Evolutionary conservation across 2,329 filamentous ascomycete genomes (phyloP).

Genomic region (Colletotrichum liriopes): DNA sequence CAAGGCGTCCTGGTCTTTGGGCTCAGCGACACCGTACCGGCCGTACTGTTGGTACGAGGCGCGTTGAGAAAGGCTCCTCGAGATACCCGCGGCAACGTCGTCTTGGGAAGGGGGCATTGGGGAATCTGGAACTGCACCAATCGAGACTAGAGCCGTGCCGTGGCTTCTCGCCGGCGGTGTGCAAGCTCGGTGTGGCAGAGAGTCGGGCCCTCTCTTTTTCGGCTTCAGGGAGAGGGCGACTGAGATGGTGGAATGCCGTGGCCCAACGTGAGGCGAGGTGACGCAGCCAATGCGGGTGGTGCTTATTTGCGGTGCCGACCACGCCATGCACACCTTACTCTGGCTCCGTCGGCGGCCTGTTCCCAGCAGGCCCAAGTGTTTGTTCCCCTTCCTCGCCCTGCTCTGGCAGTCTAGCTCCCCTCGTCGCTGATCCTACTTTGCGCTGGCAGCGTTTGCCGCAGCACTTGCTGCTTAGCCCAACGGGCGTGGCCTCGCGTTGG

Average conservation of each 20-base stretch:
- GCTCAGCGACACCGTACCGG: not conserved
- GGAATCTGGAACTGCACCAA: conserved; percentile 22
- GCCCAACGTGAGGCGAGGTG: conserved; percentile 10
- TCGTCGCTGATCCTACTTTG: conserved; percentile 20
- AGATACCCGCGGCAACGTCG: not conserved
- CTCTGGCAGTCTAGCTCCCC: not conserved
- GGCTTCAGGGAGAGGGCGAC: conserved; percentile 20
- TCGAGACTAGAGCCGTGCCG: conserved; percentile 31
- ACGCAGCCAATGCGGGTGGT: not conserved
- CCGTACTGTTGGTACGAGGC: not conserved
- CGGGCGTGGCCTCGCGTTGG: not conserved
- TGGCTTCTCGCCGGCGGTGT: conserved; percentile 30
- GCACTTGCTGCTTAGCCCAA: not conserved
- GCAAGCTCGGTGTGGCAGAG: conserved; percentile 29
- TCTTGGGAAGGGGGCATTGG: not conserved
- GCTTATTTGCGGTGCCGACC: not conserved
- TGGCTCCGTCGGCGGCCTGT: not conserved
- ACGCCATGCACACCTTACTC: not conserved
- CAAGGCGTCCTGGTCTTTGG: not conserved
- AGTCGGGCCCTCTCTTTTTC: conserved; percentile 13
- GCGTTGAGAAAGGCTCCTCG: not conserved
- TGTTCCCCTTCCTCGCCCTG: not conserved
- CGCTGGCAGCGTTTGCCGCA: conserved; percentile 1
- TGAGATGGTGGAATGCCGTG: not conserved
- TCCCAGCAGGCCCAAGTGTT: conserved; percentile 6